Base-by-base conservation (phyloP, 2,329 filamentous ascomycete genomes). In the Basipetospora chlamydospora region DNA sequence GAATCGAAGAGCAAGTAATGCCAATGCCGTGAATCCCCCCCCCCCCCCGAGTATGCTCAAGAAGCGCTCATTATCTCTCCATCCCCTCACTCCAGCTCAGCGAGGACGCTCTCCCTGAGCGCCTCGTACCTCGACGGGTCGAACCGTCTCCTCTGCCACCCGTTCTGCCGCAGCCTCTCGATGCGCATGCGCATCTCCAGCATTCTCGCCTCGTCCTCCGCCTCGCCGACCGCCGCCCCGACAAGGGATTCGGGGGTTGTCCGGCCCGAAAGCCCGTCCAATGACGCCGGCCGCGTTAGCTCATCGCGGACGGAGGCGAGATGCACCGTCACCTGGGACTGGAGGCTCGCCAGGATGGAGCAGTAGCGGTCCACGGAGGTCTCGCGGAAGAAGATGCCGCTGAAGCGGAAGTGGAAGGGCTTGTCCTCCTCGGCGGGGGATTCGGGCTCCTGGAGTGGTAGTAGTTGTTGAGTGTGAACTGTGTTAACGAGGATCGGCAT, bases 81-180 rank as follows among this genome's bases (percentile, higher is more conserved):
- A n/a, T 23, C 11, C 22, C 6, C 11, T 49, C 41, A 57, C 11
- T 48, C 42, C 28, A 74, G 52, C 46, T 75, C 71, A 2, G 63
- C 61, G 38, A 74, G 51, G 26, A 62, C 69, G 35, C 54, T 59
- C 44, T 67, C 65, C 11, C 67, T 55, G 7, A 75, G 54, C 15
- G 59, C 58, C 47, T 70, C 64, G 46, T 76, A 75, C 26, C 66
- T 59, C 30, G 55, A 50, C 5, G 55, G 53, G 42, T 76, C 64
- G 43, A 76, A 76, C 16, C 70, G 62, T 44, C 63, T 63, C 20
- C 71, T 56, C 46, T 61, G 61, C 70, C 71, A 75, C 3, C 69
- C 69, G 34, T 47, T 58, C n/a, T 61, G 61, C 15, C 67, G 62
- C 9, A 76, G 52, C 8, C 64, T 59, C 51, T 70, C 66, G 43